phyloP scores from a whole-genome alignment of 345 rosid species.

The Ceriops tagal region DNA sequence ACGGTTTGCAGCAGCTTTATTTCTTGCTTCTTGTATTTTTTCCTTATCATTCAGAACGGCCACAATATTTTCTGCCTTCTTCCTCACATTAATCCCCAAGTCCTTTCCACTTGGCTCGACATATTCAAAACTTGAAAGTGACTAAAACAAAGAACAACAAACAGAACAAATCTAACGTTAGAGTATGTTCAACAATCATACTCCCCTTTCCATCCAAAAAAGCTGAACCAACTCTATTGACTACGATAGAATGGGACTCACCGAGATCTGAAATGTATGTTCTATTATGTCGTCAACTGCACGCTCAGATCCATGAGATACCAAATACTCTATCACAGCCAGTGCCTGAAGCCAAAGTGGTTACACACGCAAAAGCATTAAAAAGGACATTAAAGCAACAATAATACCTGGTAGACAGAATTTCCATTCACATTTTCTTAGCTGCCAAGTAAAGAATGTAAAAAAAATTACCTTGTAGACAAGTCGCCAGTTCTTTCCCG shows the following conservation, averaged over 20 bases:
- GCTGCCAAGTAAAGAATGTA: neutral
- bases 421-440: neutral
- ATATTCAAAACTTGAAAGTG: slow-evolving; percentile 91
- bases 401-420: slow-evolving; percentile 4
- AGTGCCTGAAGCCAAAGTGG: slow-evolving; percentile 53
- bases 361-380: slow-evolving; percentile 5
- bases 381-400: slow-evolving; percentile 11
- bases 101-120: slow-evolving; percentile 97
- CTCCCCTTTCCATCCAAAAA: neutral
- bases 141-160: slow-evolving; percentile 42
- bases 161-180: slow-evolving; percentile 23
- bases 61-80: slow-evolving; percentile 81
- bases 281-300: slow-evolving; percentile 96
- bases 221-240: slow-evolving; percentile 6
- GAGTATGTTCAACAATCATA: slow-evolving; percentile 11
- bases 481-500: slow-evolving; percentile 97
- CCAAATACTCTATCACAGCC: slow-evolving; percentile 86
- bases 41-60: slow-evolving; percentile 73
- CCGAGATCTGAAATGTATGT: slow-evolving; percentile 94
- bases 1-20: slow-evolving; percentile 85
- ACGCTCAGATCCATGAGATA: slow-evolving; percentile 96
- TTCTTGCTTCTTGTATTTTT: slow-evolving; percentile 80
- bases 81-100: slow-evolving; percentile 86
- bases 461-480: slow-evolving; percentile 76
- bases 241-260: slow-evolving; percentile 36